These are phyloP conservation scores for Amphicarpaea edgeworthii DNA, from an alignment of 306 rosid genomes.

Conservation along the genomic window DNA sequence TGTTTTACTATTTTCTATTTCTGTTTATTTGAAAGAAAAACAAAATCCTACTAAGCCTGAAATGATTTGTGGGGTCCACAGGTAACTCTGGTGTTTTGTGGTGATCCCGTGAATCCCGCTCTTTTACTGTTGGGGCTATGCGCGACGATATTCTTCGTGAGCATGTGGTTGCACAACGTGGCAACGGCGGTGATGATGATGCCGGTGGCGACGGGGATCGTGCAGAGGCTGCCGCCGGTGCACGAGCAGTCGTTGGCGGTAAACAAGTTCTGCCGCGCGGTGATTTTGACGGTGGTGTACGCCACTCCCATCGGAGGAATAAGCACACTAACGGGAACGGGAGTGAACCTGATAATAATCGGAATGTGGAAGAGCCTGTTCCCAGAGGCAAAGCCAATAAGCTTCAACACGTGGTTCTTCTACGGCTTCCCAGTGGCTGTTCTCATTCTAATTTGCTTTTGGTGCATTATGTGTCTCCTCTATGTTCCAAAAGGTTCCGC, in stretches of 20 bases:
- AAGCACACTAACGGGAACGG: conserved; percentile 91
- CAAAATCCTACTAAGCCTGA: neutral
- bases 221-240: conserved; percentile 64
- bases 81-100: conserved; percentile 75
- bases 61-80: conserved; percentile 36
- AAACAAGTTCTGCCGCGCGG: conserved; percentile 81
- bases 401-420: conserved; percentile 76
- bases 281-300: conserved; percentile 69
- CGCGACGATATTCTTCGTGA: conserved; percentile 76
- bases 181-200: conserved; percentile 90
- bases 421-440: conserved; percentile 74
- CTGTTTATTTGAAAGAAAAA: neutral
- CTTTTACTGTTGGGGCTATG: conserved; percentile 71
- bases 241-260: conserved; percentile 52
- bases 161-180: conserved; percentile 98
- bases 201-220: conserved; percentile 89
- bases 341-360: conserved; percentile 79
- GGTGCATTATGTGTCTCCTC: conserved; percentile 70
- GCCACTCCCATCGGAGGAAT: conserved; percentile 76
- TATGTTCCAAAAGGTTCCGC: conserved; percentile 61
- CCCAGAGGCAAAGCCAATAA: conserved; percentile 69
- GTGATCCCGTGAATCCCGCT: conserved; percentile 77
- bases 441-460: conserved; percentile 56
- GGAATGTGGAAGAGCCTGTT: conserved; percentile 88
- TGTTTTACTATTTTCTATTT: neutral